Evolutionary conservation across 2,329 filamentous ascomycete species (phyloP), one percentile per base, ranked within the genome.

Genomic region (Fusarium sublunatum): DNA sequence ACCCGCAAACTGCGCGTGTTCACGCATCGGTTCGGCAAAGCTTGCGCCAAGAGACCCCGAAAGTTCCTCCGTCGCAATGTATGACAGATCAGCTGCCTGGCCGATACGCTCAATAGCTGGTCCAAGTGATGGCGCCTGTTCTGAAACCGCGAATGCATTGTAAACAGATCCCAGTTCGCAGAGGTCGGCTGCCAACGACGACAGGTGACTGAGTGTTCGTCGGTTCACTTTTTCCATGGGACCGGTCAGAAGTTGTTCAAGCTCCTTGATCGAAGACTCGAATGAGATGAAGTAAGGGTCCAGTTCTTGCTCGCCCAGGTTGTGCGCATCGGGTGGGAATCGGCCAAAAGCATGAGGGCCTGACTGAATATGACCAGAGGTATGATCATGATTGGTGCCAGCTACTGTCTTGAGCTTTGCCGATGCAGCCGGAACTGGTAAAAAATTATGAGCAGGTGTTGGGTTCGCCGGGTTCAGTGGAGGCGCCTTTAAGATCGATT

Each of bases 181-280:
- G 59, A 98, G 84, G 74, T 99, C 95, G 6, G 92, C 86, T 3
- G 92, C 92, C 44, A 97, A 81, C 6, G 90, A 88, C 12, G 91
- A 91, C 9, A 98, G 78, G 71, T 99, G 95, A 59, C 88, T 91
- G 7, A 99, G 80, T 6, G 93, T 93, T 32, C 95, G 87, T 29
- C 94, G 88, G 72, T 98, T 99, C 61, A 97, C 93, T 76, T 96
- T 97, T 75, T 99, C 96, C 82, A 99, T 97, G 6, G 92, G 93
- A 0, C 95, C 95, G 70, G 91, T 93, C 4, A 99, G 82, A 5
- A 98, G 83, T 13, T 90, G 82, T 75, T 99, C 96, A 2, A 98
- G 82, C 65, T 98, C 94, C 73, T 95, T 93, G 9, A 93, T 97
- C 2, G 93, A 94, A 4, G 89, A 84, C 74, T 99, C 96, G 67